Conservation (phyloP, 208 protist species). For the Trypanosomatidae sp. region DNA sequence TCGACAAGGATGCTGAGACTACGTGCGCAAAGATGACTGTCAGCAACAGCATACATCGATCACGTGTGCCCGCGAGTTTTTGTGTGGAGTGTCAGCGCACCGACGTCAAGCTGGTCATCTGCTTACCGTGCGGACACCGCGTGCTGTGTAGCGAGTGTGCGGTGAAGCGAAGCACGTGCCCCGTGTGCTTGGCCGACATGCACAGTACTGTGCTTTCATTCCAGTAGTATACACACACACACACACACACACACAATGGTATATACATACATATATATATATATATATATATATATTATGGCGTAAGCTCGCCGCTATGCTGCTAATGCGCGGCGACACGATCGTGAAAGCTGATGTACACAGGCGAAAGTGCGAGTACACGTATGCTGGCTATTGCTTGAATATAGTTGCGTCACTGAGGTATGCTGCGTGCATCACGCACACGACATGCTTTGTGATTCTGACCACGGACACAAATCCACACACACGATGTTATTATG, state of each 20-base stretch:
- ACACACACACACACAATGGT: not conserved
- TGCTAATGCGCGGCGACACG: too few relatives aligned
- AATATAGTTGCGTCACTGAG: too few relatives aligned
- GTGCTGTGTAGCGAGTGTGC: constrained; percentile 57
- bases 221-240: constrained; percentile 10
- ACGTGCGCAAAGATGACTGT: not conserved
- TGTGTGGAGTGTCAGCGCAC: constrained; percentile 24
- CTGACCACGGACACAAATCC: too few relatives aligned
- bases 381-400: too few relatives aligned
- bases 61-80: too few relatives aligned
- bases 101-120: constrained; percentile 29
- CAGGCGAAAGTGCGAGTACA: too few relatives aligned
- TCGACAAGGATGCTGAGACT: not conserved
- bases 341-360: too few relatives aligned
- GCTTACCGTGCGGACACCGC: constrained; percentile 66
- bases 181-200: constrained; percentile 56
- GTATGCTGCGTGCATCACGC: too few relatives aligned
- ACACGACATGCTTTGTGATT: too few relatives aligned
- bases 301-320: too few relatives aligned
- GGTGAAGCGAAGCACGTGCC: constrained; percentile 40
- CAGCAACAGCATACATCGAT: not conserved
- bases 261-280: constrained; percentile 5
- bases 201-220: constrained; percentile 11
- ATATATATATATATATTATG: not conserved
- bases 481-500: too few relatives aligned